These are phyloP conservation scores for Naganishia vishniacii DNA, from an alignment of 768 basidiomycete genomes.

Conservation along the genomic window DNA sequence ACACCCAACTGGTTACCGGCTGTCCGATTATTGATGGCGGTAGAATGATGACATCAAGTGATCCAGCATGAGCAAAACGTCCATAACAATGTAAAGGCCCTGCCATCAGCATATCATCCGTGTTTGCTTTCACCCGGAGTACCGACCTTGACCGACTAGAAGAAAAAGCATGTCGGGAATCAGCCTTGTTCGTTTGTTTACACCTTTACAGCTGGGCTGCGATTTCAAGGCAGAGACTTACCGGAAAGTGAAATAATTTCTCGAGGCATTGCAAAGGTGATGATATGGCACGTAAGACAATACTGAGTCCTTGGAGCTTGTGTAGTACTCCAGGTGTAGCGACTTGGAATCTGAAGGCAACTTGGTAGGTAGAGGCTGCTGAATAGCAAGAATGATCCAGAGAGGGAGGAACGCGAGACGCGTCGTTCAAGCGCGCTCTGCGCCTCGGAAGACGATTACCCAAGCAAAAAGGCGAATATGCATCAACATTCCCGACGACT, in stretches of 20 bases:
- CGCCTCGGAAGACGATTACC: not conserved
- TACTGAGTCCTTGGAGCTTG: conserved; percentile 5
- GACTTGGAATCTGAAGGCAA: not conserved
- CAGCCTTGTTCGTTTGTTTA: conserved; percentile 2
- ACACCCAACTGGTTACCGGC: conserved; percentile 41
- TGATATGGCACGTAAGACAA: too few relatives aligned
- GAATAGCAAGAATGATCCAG: not conserved
- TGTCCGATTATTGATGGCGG: not conserved
- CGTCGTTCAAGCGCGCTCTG: conserved; percentile 5
- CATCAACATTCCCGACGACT: not conserved
- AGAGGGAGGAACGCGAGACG: conserved; percentile 5
- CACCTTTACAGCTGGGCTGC: not conserved
- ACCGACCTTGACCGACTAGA: conserved; percentile 34
- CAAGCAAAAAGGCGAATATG: conserved; percentile 1
- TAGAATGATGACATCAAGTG: not conserved
- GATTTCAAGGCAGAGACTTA: conserved; percentile 24
- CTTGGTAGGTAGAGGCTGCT: not conserved
- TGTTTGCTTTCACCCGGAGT: too few relatives aligned
- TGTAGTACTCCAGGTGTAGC: too few relatives aligned
- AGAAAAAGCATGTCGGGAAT: not conserved
- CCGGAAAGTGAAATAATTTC: conserved; percentile 45
- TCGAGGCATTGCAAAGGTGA: conserved; percentile 33
- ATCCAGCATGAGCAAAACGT: not conserved
- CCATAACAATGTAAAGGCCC: not conserved
- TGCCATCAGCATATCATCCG: too few relatives aligned